Percentiles rank a stretch among this genome's conserved stretches.
These are phyloP conservation scores for Massospora cicadina DNA, from an alignment of 371 early-diverging fungal genomes.

Conservation along the genomic window DNA sequence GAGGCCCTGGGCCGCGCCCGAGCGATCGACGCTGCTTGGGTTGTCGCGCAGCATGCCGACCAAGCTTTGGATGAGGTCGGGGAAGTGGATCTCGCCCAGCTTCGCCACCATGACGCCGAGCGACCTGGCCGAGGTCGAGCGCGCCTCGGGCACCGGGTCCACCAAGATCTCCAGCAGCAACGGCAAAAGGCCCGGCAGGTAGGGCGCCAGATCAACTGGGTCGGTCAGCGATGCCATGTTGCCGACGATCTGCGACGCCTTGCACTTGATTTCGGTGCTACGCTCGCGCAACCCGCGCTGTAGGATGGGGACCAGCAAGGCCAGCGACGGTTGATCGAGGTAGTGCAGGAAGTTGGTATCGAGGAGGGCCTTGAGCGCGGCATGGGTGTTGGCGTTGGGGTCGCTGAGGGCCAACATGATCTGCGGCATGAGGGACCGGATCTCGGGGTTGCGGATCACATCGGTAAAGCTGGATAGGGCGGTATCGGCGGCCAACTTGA, in stretches of 20 bases:
- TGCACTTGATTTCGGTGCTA: constrained; percentile 75
- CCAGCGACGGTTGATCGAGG: constrained; percentile 90
- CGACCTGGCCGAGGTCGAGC: constrained; percentile 84
- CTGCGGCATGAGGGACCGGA: constrained; percentile 72
- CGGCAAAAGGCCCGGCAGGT: constrained; percentile 65
- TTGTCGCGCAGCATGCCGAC: constrained; percentile 66
- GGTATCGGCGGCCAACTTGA: constrained; percentile 71
- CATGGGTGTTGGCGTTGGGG: constrained; percentile 65
- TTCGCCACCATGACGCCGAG: constrained; percentile 79
- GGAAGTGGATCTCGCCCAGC: constrained; percentile 86
- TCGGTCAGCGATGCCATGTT: constrained; percentile 90
- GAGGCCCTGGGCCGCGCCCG: constrained; percentile 94
- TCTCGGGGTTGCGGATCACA: constrained; percentile 94
- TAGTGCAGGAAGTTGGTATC: constrained; percentile 93
- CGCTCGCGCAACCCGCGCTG: constrained; percentile 84
- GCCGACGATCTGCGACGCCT: constrained; percentile 91
- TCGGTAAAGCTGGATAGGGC: constrained; percentile 78
- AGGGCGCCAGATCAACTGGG: constrained; percentile 73
- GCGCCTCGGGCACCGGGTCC: constrained; percentile 92
- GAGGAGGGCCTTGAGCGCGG: constrained; percentile 65
- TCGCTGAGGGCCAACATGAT: constrained; percentile 77
- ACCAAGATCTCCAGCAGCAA: constrained; percentile 71
- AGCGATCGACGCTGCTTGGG: constrained; percentile 80
- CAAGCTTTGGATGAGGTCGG: constrained; percentile 70
- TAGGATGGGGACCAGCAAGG: constrained; percentile 85